phyloP scores from a whole-genome alignment of 1,284 basidiomycete species.

The Melampsora americana region DNA sequence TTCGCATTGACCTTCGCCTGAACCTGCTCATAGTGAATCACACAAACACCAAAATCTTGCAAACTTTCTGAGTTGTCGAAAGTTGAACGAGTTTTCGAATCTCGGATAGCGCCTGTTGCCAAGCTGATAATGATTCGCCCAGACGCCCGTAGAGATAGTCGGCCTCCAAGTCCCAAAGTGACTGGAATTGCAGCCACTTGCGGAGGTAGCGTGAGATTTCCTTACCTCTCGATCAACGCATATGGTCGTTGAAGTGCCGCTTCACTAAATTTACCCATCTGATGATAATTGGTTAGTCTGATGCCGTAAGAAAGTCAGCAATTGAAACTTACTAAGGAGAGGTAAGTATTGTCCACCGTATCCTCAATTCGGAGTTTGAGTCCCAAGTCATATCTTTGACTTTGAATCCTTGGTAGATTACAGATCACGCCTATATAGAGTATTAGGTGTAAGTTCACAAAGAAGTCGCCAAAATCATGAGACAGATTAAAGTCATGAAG shows the following conservation, averaged over 20 bases:
- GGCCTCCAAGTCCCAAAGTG: slow-evolving; percentile 94
- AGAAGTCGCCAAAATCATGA: background rate
- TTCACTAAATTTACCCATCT: slow-evolving; percentile 75
- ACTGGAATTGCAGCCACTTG: slow-evolving; percentile 99
- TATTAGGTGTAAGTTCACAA: background rate
- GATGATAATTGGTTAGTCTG: background rate
- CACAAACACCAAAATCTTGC: slow-evolving; percentile 80
- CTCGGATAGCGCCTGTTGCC: slow-evolving; percentile 89
- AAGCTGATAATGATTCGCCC: slow-evolving; percentile 83
- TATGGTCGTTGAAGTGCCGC: slow-evolving; percentile 78
- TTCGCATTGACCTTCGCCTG: slow-evolving; percentile 96
- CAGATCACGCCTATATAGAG: slow-evolving; percentile 72
- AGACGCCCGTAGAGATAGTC: slow-evolving; percentile 93
- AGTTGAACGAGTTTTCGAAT: slow-evolving; percentile 93
- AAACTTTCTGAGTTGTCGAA: slow-evolving; percentile 95
- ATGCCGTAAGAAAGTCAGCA: slow-evolving; percentile 19
- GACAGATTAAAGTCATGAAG: background rate
- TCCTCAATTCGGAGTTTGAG: slow-evolving; percentile 59
- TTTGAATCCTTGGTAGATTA: slow-evolving; percentile 78
- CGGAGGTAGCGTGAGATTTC: slow-evolving; percentile 84
- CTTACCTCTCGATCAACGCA: slow-evolving; percentile 80
- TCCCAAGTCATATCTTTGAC: slow-evolving; percentile 92
- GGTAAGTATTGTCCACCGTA: slow-evolving; percentile 59
- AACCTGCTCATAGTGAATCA: slow-evolving; percentile 96
- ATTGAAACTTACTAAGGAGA: slow-evolving; percentile 66